Base-by-base conservation (phyloP, 1,284 basidiomycete genomes). In the Trichosporon faecale region DNA sequence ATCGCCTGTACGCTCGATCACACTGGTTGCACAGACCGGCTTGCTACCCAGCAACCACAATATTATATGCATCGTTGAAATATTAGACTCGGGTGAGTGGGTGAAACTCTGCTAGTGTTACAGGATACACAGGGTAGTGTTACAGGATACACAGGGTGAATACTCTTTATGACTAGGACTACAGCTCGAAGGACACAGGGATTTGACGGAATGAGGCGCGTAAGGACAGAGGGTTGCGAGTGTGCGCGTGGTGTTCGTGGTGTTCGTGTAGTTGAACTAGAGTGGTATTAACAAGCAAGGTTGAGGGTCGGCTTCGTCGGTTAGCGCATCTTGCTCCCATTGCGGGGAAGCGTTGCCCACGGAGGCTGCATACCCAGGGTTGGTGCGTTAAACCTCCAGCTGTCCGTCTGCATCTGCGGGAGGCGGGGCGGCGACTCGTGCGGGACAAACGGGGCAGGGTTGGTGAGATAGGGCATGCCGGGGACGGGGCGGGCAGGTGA, bases 351-450 rank as follows among this genome's bases (percentile, higher is more conserved):
- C 8, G 57, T 18, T 8, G 57, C 57, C 57, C 57, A 61, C 14
- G 57, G 29, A 5, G 27, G 27, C 14, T 61, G 57, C 57, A 61
- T 29, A 16, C 57, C 57, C 16, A 61, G 29, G 3, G 57, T 29
- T 33, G 57, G 57, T 18, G 57, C 27, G 57, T 61, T 61, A 61
- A 61, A 61, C 57, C 57, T 61, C 57, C 57, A 61, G 16, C 57
- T n/a, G 57, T 61, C 57, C 57, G 27, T 61, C 27, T 61, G 57
- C 57, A 61, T 18, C 57, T 61, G 29, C 3, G 57, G 57, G 18
- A 61, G 57, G 8, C 57, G 57, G 16, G 57, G 57, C 14, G 57
- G 57, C 2, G 57, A 61, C 27, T 61, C 57, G 29, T 61, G 27
- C 9, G 49, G 49, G 23, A 23, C 49, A 23, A 52, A 52, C 8